A percentile compares a stretch with the other conserved stretches of the same genome.
Evolutionary conservation across 768 basidiomycete species (phyloP).

Genomic region (Russula brevipes): DNA sequence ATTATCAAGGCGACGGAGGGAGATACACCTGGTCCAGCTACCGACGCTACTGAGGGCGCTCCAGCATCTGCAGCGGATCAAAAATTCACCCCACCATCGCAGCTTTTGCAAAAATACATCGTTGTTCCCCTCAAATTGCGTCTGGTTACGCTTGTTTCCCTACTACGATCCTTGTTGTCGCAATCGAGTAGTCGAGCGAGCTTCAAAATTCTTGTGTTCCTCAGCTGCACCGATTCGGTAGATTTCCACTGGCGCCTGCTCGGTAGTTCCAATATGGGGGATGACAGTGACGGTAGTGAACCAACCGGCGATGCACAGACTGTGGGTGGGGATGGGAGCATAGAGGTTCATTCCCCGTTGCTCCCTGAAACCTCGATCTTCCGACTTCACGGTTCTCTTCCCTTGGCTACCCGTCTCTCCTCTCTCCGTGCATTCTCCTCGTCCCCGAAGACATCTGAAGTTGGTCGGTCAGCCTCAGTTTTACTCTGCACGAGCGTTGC

Average conservation of each 20-base stretch:
- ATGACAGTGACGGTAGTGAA: slow-evolving; percentile 21
- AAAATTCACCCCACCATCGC: slow-evolving; percentile 90
- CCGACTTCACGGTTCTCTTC: slow-evolving; percentile 89
- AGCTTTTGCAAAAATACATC: slow-evolving; percentile 87
- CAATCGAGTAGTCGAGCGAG: slow-evolving; percentile 49
- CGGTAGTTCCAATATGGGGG: slow-evolving; percentile 32
- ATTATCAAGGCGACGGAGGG: slow-evolving; percentile 72
- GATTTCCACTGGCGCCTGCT: slow-evolving; percentile 93
- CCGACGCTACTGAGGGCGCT: slow-evolving; percentile 25
- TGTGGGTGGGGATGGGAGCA: slow-evolving; percentile 30
- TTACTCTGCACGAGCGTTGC: slow-evolving; percentile 96
- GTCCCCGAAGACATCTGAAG: slow-evolving; percentile 28
- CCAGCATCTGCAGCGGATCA: slow-evolving; percentile 33
- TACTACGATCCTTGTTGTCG: slow-evolving; percentile 75
- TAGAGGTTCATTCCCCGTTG: slow-evolving; percentile 64
- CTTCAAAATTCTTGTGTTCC: slow-evolving; percentile 85
- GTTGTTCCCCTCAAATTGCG: slow-evolving; percentile 89
- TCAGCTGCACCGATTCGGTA: slow-evolving; percentile 96
- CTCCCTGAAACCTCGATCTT: slow-evolving; percentile 79
- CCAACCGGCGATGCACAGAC: slow-evolving; percentile 27
- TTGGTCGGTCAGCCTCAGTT: slow-evolving; percentile 51
- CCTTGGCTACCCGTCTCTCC: slow-evolving; percentile 70
- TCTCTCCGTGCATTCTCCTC: slow-evolving; percentile 80
- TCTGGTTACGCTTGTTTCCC: slow-evolving; percentile 83
- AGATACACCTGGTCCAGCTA: slow-evolving; percentile 33